Evolutionary conservation across 1,284 basidiomycete genomes (phyloP), one percentile per base, ranked within the genome.

Genomic region (Volvariella surrecta): DNA sequence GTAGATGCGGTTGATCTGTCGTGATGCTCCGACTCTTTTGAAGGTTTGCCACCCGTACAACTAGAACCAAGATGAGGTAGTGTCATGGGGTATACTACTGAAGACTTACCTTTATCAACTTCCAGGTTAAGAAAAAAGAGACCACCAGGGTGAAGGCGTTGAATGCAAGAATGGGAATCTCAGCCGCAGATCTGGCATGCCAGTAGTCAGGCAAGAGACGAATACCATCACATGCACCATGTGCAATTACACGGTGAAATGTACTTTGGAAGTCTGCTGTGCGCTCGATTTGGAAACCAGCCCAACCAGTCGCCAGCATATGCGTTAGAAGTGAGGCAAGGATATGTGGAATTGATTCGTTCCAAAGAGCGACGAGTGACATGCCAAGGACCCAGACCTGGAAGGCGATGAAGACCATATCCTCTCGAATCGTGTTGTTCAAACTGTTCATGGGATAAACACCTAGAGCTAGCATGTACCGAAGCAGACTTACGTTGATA

Each of bases 41-140:
- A 87, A 89, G 0, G 85, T 89, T 59, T 86, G 81, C 84, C 83
- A 88, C 37, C 84, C 82, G 54, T 84, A 89, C 20, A 73, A 57
- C 85, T 88, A 31, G 40, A 32, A 6, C 11, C 24, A n/a, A n/a
- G n/a, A n/a, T n/a, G n/a, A n/a, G 24, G 6, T 28, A 6, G 24
- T 28, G 24, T 6, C 13, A 40, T 35, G 18, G 13, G 7, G 34
- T 35, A 8, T 8, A 35, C 7, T 42, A 24, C 3, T 21, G 11
- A 39, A 13, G 40, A 52, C 58, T 6, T 35, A 85, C 85, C 73
- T 83, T 86, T 53, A 82, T 68, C 18, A 89, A 65, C 52, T 68
- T 79, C 81, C 82, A 88, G 2, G 82, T 82, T 51, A 89, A 61
- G 54, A 81, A 71, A 10, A 58, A 64, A 18, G 81, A 84, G 13